These are phyloP conservation scores for Zymoseptoria pseudotritici DNA, from an alignment of 2,329 filamentous ascomycete genomes.

Conservation along the genomic window DNA sequence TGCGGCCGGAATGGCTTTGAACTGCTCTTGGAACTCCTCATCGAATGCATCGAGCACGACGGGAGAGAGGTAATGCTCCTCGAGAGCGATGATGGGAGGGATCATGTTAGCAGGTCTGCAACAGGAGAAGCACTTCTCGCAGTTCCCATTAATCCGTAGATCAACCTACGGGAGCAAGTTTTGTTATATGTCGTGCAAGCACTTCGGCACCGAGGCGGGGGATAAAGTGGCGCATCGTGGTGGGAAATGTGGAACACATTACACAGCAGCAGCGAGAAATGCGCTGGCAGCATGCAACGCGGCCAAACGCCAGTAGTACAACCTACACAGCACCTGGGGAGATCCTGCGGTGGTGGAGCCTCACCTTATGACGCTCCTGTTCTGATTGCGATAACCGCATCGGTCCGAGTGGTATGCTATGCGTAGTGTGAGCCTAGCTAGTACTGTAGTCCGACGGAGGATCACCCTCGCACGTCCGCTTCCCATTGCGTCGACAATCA, in stretches of 20 bases:
- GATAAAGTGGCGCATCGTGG: neutral
- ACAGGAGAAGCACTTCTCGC: neutral
- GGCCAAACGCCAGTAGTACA: neutral
- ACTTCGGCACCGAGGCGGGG: neutral
- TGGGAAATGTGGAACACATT: neutral
- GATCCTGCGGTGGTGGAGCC: neutral
- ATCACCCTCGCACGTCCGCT: neutral
- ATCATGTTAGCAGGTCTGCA: constrained; percentile 17
- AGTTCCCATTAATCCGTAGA: neutral
- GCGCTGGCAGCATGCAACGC: neutral
- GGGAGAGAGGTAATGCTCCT: constrained; percentile 32
- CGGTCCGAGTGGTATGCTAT: no score
- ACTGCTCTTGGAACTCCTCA: constrained; percentile 25
- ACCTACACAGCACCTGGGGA: neutral
- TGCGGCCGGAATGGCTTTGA: constrained; percentile 26
- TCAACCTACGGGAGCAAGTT: neutral
- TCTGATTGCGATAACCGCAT: no score
- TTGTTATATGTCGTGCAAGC: neutral
- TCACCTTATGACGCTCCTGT: neutral
- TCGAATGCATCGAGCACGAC: constrained; percentile 27
- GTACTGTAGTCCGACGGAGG: neutral
- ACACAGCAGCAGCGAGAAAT: neutral
- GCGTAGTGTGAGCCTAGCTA: no score
- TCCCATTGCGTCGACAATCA: neutral
- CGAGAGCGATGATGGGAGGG: constrained; percentile 30